These are phyloP conservation scores for Podaxis carcinomalis DNA, from an alignment of 768 basidiomycete genomes.

Conservation along the genomic window DNA sequence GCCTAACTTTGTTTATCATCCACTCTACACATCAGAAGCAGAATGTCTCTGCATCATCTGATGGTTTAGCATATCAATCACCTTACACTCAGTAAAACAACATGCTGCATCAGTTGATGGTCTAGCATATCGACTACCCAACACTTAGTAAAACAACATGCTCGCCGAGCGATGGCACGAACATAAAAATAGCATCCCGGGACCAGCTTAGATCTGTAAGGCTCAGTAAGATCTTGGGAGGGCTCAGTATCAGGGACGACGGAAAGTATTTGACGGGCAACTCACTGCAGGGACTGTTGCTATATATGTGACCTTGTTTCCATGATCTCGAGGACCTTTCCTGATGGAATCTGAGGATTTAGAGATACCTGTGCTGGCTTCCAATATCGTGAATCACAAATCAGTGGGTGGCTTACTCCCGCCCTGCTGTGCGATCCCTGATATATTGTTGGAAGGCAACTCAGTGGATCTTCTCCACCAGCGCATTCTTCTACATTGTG, in stretches of 20 bases:
- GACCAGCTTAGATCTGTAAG: not conserved
- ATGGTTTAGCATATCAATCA: not conserved
- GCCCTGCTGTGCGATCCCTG: not conserved
- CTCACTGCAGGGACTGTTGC: not conserved
- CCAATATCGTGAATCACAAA: not conserved
- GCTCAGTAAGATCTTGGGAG: not conserved
- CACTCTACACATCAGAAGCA: constrained; percentile 23
- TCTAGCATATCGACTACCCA: not conserved
- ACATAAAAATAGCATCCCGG: not conserved
- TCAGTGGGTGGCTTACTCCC: not conserved
- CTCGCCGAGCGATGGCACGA: not conserved
- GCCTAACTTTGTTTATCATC: not conserved
- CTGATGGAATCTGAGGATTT: not conserved
- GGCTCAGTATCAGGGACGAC: not conserved
- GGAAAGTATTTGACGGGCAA: not conserved
- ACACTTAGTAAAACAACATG: not conserved
- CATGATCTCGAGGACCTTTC: not conserved
- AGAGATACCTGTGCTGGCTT: not conserved
- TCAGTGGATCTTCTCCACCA: too few species aligned
- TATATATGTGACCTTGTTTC: not conserved
- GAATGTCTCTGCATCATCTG: constrained; percentile 1
- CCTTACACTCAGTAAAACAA: not conserved
- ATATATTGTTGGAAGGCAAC: not conserved
- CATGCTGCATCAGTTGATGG: not conserved
- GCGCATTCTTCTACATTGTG: too few species aligned